Percentiles rank a stretch among this genome's conserved stretches.
Evolutionary conservation across 768 basidiomycete species (phyloP).

Genomic region (Tylopilus intermedius): DNA sequence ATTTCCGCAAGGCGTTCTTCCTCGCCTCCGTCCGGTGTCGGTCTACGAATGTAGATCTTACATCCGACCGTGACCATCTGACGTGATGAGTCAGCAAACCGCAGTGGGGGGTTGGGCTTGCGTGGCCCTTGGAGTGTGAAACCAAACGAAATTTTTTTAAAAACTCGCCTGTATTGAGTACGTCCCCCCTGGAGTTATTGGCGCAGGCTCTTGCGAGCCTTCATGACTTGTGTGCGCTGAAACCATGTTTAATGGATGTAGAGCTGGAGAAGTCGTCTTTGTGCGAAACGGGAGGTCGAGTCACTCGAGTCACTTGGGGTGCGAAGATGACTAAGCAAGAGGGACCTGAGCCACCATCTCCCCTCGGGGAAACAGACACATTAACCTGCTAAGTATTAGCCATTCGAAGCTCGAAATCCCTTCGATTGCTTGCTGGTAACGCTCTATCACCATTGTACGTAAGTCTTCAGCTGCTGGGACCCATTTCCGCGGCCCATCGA

Average conservation of each 20-base stretch:
- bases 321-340: constrained; percentile 22
- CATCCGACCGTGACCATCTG: constrained; percentile 90
- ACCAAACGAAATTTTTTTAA: constrained; percentile 16
- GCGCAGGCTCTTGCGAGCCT: constrained; percentile 47
- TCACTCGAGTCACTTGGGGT: neutral
- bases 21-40: constrained; percentile 61
- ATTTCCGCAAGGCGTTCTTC: constrained; percentile 96
- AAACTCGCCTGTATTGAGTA: constrained; percentile 67
- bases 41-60: constrained; percentile 89
- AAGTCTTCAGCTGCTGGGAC: neutral
- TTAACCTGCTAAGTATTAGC: neutral
- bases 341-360: neutral
- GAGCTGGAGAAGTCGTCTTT: constrained; percentile 7
- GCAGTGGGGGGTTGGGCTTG: constrained; percentile 2
- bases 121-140: constrained; percentile 18
- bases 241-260: constrained; percentile 21
- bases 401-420: neutral
- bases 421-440: neutral
- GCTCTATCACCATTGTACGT: constrained; percentile 3
- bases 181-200: constrained; percentile 67
- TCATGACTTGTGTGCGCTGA: constrained; percentile 31
- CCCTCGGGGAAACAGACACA: neutral
- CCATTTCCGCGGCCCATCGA: neutral
- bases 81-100: constrained; percentile 31
- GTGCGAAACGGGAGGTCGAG: neutral